These are phyloP conservation scores for Scheffersomyces coipomensis DNA, from an alignment of 805 yeast genomes.

Conservation along the genomic window DNA sequence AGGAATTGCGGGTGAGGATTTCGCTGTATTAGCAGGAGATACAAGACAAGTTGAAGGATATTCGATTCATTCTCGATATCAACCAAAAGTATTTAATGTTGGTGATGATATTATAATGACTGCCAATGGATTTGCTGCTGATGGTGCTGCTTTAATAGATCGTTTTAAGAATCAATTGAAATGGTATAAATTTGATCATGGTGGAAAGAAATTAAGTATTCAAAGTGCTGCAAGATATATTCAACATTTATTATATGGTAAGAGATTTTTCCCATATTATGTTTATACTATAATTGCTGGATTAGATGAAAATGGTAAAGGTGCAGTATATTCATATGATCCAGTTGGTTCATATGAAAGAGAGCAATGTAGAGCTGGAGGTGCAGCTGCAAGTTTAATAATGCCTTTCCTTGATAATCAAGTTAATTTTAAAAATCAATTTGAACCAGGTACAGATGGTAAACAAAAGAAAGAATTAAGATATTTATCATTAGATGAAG, in stretches of 20 bases:
- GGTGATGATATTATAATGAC: conserved; percentile 87
- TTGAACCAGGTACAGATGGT: conserved; percentile 75
- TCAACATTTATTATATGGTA: conserved; percentile 87
- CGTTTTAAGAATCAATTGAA: conserved; percentile 67
- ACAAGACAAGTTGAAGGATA: conserved; percentile 96
- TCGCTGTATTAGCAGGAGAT: conserved; percentile 95
- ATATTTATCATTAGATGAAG: conserved; percentile 79
- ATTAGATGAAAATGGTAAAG: conserved; percentile 85
- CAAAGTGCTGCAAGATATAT: conserved; percentile 84
- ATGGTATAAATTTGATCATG: conserved; percentile 92
- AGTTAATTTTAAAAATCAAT: conserved; percentile 93
- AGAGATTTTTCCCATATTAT: conserved; percentile 95
- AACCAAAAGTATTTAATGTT: conserved; percentile 83
- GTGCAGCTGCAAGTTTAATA: conserved; percentile 92
- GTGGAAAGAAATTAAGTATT: conserved; percentile 63
- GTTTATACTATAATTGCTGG: conserved; percentile 96
- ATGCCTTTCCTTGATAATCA: conserved; percentile 98
- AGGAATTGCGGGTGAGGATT: conserved; percentile 97
- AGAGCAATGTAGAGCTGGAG: conserved; percentile 97
- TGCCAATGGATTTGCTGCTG: conserved; percentile 97
- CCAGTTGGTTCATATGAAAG: conserved; percentile 98
- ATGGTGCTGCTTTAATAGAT: conserved; percentile 80
- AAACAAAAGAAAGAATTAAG: conserved; percentile 57
- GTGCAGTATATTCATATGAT: conserved; percentile 93
- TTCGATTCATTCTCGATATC: conserved; percentile 88